Percentiles rank a stretch among this genome's conserved stretches.
Conservation (phyloP, 257 asterid genomes). For the Nicotiana obtusifolia region DNA sequence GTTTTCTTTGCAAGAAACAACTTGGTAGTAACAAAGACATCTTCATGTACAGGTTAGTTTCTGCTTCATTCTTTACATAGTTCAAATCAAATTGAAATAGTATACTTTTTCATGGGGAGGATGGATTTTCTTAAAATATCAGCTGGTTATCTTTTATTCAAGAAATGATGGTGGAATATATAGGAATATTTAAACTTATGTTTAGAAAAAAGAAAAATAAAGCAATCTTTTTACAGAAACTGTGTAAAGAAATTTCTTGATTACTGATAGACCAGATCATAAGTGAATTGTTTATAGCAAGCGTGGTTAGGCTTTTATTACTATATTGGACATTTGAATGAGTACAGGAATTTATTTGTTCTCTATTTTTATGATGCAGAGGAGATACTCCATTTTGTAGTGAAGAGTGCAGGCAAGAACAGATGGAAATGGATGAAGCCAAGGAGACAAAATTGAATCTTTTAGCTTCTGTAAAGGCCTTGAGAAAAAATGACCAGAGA, state of each 20-base stretch:
- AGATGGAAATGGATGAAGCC: conserved; percentile 39
- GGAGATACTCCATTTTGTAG: conserved; percentile 49
- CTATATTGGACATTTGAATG: neutral
- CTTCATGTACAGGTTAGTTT: conserved; percentile 47
- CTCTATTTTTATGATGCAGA: conserved; percentile 17
- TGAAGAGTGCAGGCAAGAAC: conserved; percentile 48
- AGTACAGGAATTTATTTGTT: neutral
- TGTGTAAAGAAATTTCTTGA: neutral
- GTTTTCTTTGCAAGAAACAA: conserved; percentile 37
- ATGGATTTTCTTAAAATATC: neutral
- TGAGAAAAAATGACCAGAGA: conserved; percentile 38
- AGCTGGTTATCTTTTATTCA: neutral
- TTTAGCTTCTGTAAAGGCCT: conserved; percentile 27
- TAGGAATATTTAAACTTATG: neutral
- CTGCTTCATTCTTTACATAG: neutral
- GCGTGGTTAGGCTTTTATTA: neutral
- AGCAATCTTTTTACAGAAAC: neutral
- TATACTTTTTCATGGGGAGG: neutral
- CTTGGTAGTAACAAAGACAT: conserved; percentile 36
- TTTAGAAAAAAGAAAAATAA: too few species aligned
- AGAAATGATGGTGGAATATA: neutral
- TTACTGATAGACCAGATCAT: neutral
- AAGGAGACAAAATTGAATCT: conserved; percentile 33
- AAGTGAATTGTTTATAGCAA: neutral
- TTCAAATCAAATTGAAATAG: neutral